A percentile compares a stretch with the other conserved stretches of the same genome.
Conservation (phyloP, 1,284 basidiomycete genomes). For the Apiotrichum sp. region DNA sequence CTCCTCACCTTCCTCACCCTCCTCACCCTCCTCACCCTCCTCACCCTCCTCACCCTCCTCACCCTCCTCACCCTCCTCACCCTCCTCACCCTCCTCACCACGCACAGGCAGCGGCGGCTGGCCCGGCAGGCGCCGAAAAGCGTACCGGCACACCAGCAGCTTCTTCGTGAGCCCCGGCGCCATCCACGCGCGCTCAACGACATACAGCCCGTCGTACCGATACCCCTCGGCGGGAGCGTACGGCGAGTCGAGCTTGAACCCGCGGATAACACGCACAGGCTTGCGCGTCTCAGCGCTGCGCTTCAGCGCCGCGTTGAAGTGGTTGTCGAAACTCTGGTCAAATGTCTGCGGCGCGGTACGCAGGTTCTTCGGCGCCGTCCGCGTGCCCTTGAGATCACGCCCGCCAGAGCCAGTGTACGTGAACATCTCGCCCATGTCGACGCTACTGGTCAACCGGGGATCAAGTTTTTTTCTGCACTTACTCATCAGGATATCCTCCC, state of each 20-base stretch:
- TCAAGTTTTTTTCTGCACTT: conserved; percentile 1
- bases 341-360: conserved; percentile 47
- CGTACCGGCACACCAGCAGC: conserved; percentile 35
- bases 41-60: not conserved
- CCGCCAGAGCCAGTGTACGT: conserved; percentile 39
- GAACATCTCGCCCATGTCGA: conserved; percentile 39
- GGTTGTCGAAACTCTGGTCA: conserved; percentile 44
- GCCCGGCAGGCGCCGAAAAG: conserved; percentile 31
- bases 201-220: conserved; percentile 49
- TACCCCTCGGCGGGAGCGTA: conserved; percentile 40
- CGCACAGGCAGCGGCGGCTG: conserved; percentile 24
- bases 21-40: not conserved
- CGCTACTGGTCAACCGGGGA: conserved; percentile 9
- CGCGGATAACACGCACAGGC: conserved; percentile 49
- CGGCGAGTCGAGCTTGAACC: conserved; percentile 43
- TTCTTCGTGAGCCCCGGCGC: conserved; percentile 34
- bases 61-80: not conserved
- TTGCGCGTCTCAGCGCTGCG: conserved; percentile 38
- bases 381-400: conserved; percentile 42
- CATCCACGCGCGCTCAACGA: conserved; percentile 41
- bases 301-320: conserved; percentile 43
- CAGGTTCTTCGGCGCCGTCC: conserved; percentile 42
- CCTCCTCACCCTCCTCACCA: conserved; percentile 2
- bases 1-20: not conserved
- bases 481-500: conserved; percentile 45